Percentiles rank a stretch among this genome's conserved stretches.
phyloP scores from a whole-genome alignment of 2,329 filamentous ascomycete genomes.

The Colletotrichum endophyticum region DNA sequence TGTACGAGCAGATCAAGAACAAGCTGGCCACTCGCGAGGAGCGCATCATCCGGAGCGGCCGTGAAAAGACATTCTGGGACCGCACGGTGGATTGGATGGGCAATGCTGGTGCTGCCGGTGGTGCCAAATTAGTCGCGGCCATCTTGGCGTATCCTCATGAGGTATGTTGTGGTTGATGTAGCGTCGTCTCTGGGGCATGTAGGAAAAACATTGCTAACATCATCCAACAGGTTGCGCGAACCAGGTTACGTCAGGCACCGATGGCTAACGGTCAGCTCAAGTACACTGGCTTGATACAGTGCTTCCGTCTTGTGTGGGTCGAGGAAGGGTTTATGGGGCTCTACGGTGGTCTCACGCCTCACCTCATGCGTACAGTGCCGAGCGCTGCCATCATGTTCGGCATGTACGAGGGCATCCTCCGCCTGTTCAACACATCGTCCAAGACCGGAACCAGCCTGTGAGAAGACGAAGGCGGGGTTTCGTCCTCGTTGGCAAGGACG shows the following conservation, averaged over 20 bases:
- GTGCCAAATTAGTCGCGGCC: constrained; percentile 85
- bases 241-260: constrained; percentile 85
- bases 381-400: constrained; percentile 97
- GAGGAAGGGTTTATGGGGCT: constrained; percentile 87
- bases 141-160: constrained; percentile 92
- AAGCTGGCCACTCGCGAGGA: constrained; percentile 70
- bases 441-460: constrained; percentile 8
- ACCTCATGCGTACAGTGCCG: constrained; percentile 88
- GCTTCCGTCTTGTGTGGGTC: constrained; percentile 85
- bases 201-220: neutral
- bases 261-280: constrained; percentile 73
- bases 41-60: constrained; percentile 60
- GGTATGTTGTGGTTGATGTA: constrained; percentile 46
- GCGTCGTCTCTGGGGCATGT: neutral
- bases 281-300: constrained; percentile 88
- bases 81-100: constrained; percentile 78
- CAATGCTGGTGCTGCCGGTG: constrained; percentile 78
- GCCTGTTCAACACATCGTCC: constrained; percentile 40
- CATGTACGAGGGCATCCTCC: constrained; percentile 72
- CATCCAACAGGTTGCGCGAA: constrained; percentile 71
- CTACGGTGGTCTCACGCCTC: constrained; percentile 90
- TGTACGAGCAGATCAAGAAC: constrained; percentile 92
- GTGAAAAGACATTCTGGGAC: constrained; percentile 74
- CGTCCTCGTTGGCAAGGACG: neutral
- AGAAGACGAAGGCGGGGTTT: neutral